Conservation (phyloP, 2,329 filamentous ascomycete species). For the Fusarium foetens region DNA sequence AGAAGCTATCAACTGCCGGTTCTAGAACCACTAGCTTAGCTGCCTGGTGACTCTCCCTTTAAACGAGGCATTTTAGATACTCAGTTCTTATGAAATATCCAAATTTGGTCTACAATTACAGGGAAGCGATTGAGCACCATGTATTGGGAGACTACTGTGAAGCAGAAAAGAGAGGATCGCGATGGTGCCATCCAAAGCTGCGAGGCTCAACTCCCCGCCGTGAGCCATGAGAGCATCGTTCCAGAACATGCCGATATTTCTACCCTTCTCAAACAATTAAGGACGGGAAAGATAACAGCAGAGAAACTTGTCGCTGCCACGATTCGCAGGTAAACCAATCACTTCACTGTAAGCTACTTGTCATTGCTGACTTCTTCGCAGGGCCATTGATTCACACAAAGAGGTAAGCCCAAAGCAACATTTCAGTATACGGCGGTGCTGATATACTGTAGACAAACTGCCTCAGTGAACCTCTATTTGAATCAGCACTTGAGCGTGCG, state of each 20-base stretch:
- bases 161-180: not conserved
- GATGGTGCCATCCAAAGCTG: not conserved
- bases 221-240: not conserved
- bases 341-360: fast-evolving
- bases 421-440: not conserved
- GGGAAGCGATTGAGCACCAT: fast-evolving
- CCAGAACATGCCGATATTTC: not conserved
- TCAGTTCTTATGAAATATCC: not conserved
- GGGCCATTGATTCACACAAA: not conserved
- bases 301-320: not conserved
- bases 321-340: not conserved
- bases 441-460: not conserved
- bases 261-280: not conserved
- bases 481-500: not conserved
- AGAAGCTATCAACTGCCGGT: not conserved
- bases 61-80: not conserved
- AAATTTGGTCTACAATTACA: not conserved
- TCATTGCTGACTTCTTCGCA: not conserved
- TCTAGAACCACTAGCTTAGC: not conserved
- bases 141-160: not conserved
- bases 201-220: not conserved
- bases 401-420: too few species aligned
- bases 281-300: not conserved
- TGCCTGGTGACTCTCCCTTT: not conserved
- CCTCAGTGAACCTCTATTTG: not conserved